Evolutionary conservation across 306 rosid genomes (phyloP).

Genomic region (Clitoria ternatea): DNA sequence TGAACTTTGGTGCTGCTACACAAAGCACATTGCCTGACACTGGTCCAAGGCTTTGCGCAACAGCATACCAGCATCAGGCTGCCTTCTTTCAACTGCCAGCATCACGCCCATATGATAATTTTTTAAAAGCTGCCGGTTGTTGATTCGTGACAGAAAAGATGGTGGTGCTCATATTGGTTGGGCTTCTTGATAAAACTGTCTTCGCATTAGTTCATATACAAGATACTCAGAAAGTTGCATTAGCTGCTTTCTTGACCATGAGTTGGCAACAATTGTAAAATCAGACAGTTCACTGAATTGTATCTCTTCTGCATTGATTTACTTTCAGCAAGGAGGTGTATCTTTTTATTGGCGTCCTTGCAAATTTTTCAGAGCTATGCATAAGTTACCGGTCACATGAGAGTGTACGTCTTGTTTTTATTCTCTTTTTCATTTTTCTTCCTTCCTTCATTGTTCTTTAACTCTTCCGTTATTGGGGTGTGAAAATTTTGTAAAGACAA

Average conservation of each 20-base stretch:
- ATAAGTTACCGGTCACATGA: conserved; percentile 22
- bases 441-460: conserved; percentile 11
- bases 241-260: conserved; percentile 15
- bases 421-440: background rate
- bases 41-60: conserved; percentile 50
- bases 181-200: conserved; percentile 5
- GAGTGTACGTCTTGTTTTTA: background rate
- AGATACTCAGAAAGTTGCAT: conserved; percentile 25
- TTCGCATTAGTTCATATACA: background rate
- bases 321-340: conserved; percentile 22
- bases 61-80: conserved; percentile 53
- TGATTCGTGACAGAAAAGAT: conserved; percentile 28
- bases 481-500: conserved; percentile 35
- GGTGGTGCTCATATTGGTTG: background rate
- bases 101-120: conserved; percentile 73
- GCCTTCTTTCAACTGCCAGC: conserved; percentile 64
- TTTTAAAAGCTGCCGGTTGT: conserved; percentile 81
- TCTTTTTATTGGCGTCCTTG: conserved; percentile 35
- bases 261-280: conserved; percentile 1
- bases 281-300: conserved; percentile 7
- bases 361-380: conserved; percentile 17
- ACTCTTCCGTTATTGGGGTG: conserved; percentile 15
- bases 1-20: conserved; percentile 31
- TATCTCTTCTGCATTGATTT: conserved; percentile 21
- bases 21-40: conserved; percentile 33